Base-by-base conservation (phyloP, 805 yeast species). In the Saccharomycopsis vini region DNA sequence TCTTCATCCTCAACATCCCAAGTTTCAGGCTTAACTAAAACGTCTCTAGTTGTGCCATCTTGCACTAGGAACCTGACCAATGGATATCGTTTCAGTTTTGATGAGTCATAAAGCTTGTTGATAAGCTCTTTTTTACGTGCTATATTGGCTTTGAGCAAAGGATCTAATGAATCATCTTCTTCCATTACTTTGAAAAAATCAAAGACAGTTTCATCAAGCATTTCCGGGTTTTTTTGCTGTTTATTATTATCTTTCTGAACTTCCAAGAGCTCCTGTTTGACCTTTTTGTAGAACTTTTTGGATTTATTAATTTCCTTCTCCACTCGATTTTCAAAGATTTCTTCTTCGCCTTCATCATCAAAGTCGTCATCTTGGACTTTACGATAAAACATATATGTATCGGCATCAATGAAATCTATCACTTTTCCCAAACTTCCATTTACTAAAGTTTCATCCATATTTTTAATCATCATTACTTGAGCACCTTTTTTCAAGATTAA, bases 401-500 rank as follows among this genome's bases (percentile, higher is more conserved):
- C 69, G 16, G 71, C 67, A 54, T 73, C 77, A 26, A 73, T 60
- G 50, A 77, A 79, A 46, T 69, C 81, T 33, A 79, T 59, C 1
- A 84, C 81, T 52, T 68, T 78, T 0, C 94, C 94, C 26, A 83
- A 62, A 0, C 88, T 77, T 0, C 94, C 94, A 61, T 84, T 84
- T 9, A 83, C 92, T 39, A 84, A 64, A 0, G 77, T 69, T 23
- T 74, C 80, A 56, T 81, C 90, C 45, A 79, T 69, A 55, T 84
- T 84, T 56, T 83, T 83, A 38, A 83, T 69, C 69, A 83, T 75
- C 90, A 84, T 83, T 1, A 84, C 94, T 60, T 83, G 92, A 0
- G 90, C 86, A 36, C 81, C 81, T 44, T 71, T 71, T 54, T 82
- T 84, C 53, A 84, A 62, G 5, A 64, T 64, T 12, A 84, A 56